Conservation (phyloP, 306 rosid species). For the Dalbergia cultrata region DNA sequence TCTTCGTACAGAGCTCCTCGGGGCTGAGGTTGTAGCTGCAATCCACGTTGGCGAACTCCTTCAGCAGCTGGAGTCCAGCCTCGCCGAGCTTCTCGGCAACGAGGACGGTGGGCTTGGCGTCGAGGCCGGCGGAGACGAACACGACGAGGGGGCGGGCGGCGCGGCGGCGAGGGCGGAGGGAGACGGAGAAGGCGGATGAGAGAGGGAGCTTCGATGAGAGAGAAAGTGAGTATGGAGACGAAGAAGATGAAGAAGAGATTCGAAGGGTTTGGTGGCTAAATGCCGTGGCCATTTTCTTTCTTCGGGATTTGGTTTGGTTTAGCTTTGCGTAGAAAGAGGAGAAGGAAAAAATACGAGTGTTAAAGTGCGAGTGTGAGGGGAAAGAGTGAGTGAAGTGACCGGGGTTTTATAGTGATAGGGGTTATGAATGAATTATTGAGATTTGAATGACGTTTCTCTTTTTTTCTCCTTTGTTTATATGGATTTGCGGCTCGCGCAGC, state of each 20-base stretch:
- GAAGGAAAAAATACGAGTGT: too few species aligned
- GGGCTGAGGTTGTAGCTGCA: conserved; percentile 84
- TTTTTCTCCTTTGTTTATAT: background rate
- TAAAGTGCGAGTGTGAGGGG: background rate
- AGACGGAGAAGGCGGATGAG: conserved; percentile 64
- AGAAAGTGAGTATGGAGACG: conserved; percentile 51
- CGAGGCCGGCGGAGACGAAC: conserved; percentile 64
- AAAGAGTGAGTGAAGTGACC: background rate
- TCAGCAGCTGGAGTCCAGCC: conserved; percentile 73
- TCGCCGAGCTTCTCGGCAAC: conserved; percentile 97
- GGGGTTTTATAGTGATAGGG: conserved; percentile 6
- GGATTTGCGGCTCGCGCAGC: background rate
- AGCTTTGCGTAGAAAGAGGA: background rate
- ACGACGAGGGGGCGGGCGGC: conserved; percentile 49
- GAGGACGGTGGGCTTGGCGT: conserved; percentile 88
- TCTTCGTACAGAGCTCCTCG: conserved; percentile 97
- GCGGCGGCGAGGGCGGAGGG: conserved; percentile 49
- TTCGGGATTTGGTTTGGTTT: background rate
- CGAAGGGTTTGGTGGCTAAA: conserved; percentile 64
- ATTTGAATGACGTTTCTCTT: background rate
- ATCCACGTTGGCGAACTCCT: conserved; percentile 90
- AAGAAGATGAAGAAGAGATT: conserved; percentile 20
- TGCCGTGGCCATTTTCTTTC: conserved; percentile 60
- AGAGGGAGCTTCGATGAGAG: conserved; percentile 70
- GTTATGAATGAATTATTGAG: background rate